Conservation (phyloP, 306 rosid species). For the Echinosophora koreensis region DNA sequence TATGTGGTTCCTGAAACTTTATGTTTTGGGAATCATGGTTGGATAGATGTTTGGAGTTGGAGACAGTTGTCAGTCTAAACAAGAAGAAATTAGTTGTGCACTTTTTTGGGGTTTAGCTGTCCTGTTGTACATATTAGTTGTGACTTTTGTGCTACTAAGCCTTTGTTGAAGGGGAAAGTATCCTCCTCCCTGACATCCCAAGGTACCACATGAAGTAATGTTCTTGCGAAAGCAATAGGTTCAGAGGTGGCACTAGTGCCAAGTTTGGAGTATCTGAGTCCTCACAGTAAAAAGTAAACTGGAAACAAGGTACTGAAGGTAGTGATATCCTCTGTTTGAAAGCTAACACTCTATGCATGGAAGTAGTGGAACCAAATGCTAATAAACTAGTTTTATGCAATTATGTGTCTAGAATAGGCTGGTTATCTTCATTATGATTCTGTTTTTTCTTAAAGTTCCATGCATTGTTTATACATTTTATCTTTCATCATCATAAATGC, state of each 20-base stretch:
- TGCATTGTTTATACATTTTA: not conserved
- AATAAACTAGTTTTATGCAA: slow-evolving; percentile 19
- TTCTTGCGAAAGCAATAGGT: slow-evolving; percentile 12
- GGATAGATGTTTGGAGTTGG: slow-evolving; percentile 1
- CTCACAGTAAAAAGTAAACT: slow-evolving; percentile 12
- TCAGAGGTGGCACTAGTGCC: not conserved
- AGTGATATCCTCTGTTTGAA: slow-evolving; percentile 27
- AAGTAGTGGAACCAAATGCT: slow-evolving; percentile 16
- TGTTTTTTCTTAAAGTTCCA: slow-evolving; percentile 4
- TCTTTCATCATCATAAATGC: slow-evolving; percentile 31
- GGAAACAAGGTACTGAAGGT: not conserved
- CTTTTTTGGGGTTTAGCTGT: not conserved
- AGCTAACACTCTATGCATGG: slow-evolving; percentile 12
- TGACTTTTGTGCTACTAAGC: slow-evolving; percentile 15
- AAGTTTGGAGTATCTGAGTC: slow-evolving; percentile 18
- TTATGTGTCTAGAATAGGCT: slow-evolving; percentile 8
- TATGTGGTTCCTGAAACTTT: slow-evolving; percentile 16
- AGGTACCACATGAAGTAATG: not conserved
- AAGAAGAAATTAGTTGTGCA: slow-evolving; percentile 23
- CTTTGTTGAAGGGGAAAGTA: slow-evolving; percentile 36
- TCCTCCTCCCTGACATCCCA: not conserved
- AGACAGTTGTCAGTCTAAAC: not conserved
- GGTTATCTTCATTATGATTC: slow-evolving; percentile 26
- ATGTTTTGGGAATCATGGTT: slow-evolving; percentile 16
- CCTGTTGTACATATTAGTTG: slow-evolving; percentile 12